Percentiles rank a stretch among this genome's conserved stretches.
phyloP scores from a whole-genome alignment of 2,329 filamentous ascomycete genomes.

The Dactylellina leptospora region DNA sequence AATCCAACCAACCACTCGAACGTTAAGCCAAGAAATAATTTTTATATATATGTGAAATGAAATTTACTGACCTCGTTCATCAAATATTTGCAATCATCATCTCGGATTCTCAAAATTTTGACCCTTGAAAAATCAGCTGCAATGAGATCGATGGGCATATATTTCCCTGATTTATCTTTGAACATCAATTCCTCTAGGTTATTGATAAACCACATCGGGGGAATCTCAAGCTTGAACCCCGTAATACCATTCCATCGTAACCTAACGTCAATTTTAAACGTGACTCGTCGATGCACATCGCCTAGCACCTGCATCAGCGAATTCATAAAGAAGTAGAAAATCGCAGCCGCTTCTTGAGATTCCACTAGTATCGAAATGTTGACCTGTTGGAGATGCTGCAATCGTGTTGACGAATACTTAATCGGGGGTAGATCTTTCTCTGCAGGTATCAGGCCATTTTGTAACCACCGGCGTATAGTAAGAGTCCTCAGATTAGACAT shows the following conservation, averaged over 20 bases:
- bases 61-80: not conserved
- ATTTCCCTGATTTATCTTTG: not conserved
- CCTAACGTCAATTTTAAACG: not conserved
- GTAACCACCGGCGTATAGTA: not conserved
- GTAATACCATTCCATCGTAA: not conserved
- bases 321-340: constrained; percentile 1
- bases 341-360: not conserved
- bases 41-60: not conserved
- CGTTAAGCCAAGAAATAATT: no score
- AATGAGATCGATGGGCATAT: not conserved
- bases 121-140: constrained; percentile 14
- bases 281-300: not conserved
- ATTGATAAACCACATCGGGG: not conserved
- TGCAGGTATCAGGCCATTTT: not conserved
- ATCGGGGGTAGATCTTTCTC: not conserved
- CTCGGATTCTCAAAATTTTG: not conserved
- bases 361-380: not conserved
- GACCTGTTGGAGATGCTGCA: not conserved
- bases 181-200: constrained; percentile 10
- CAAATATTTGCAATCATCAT: not conserved
- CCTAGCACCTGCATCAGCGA: not conserved
- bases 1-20: no score
- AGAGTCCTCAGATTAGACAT: not conserved
- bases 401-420: not conserved
- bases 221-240: not conserved